Evolutionary conservation across 2,329 filamentous ascomycete genomes (phyloP).

Genomic region (Colletotrichum sp.): DNA sequence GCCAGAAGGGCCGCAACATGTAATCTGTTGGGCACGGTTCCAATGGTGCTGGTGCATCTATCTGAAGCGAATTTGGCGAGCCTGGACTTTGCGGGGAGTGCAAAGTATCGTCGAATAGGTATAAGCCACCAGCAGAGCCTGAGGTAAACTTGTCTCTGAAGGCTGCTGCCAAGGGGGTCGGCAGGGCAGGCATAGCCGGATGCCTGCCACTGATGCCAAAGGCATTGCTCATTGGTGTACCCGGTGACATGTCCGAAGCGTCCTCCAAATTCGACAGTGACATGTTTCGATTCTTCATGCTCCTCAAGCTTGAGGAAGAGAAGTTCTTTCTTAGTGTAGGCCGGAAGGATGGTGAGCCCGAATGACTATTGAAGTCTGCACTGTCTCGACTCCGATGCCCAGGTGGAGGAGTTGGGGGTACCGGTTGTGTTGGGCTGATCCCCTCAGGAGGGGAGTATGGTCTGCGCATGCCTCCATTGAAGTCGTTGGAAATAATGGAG

Average conservation of each 20-base stretch:
- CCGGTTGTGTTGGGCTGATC: constrained; percentile 21
- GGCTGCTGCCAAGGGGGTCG: constrained; percentile 69
- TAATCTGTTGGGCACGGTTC: constrained; percentile 92
- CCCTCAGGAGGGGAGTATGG: constrained; percentile 18
- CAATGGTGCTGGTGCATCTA: constrained; percentile 75
- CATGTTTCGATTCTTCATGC: constrained; percentile 76
- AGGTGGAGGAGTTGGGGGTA: constrained; percentile 27
- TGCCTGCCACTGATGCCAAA: constrained; percentile 59
- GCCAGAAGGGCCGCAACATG: constrained; percentile 94
- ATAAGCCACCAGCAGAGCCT: constrained; percentile 70
- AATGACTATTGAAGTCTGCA: constrained; percentile 44
- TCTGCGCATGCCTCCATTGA: not conserved
- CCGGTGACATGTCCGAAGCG: constrained; percentile 70
- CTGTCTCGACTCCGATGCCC: constrained; percentile 35
- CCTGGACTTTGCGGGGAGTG: constrained; percentile 70
- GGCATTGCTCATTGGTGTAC: constrained; percentile 74
- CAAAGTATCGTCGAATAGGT: constrained; percentile 85
- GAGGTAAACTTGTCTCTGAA: constrained; percentile 65
- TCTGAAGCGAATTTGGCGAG: constrained; percentile 66
- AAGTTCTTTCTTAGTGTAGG: constrained; percentile 68
- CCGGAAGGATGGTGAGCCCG: constrained; percentile 58
- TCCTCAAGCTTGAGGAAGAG: constrained; percentile 73
- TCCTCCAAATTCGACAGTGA: constrained; percentile 69
- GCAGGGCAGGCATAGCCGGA: constrained; percentile 65
- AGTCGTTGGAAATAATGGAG: not conserved